Evolutionary conservation across 495 filamentous ascomycete genomes (phyloP), one percentile per base, ranked within the genome.

Genomic region (Daldinia grandis): DNA sequence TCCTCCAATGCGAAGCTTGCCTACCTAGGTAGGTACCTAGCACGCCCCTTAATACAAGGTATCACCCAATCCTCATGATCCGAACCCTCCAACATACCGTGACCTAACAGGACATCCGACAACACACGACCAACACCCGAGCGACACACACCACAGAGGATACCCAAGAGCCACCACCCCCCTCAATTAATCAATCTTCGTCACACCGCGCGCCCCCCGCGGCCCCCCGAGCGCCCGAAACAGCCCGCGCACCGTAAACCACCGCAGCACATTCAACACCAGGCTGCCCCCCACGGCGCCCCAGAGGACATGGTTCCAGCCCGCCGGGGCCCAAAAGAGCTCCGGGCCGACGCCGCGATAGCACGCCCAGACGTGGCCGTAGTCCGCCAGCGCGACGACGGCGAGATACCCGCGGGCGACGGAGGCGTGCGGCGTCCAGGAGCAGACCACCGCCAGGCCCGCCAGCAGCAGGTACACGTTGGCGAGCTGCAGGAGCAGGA

Each of bases 321-420:
- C 66, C 4, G 55, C 65, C 1, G 85, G 66, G 57, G 87, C 76
- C 24, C 80, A 68, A 61, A 88, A 86, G 5, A 77, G 64, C 0
- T 81, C 78, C 60, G 68, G 73, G 3, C 88, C 89, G 70, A 90
- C 80, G 6, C 76, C 86, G 25, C 78, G 66, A 59, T 84, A 87
- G 1, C 81, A 83, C 19, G 83, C 85, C 66, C 80, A 88, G n/a
- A 91, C 62, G 72, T 92, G 89, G 2, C 89, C 88, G 55, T 89
- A 78, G 74, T 91, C 89, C 4, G 83, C 88, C 24, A 90, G 74
- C 53, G 84, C 83, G 35, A 89, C 80, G 5, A 79, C 85, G 5
- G 84, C 58, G 6, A 90, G 68, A 66, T 87, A 90, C 62, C 84
- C 82, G 25, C 82, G 81, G 19, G 87, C 76, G 1, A 88, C 85